Evolutionary conservation across 139 green algal genomes (phyloP).

Genomic region (Limnomonas spitsbergensis): DNA sequence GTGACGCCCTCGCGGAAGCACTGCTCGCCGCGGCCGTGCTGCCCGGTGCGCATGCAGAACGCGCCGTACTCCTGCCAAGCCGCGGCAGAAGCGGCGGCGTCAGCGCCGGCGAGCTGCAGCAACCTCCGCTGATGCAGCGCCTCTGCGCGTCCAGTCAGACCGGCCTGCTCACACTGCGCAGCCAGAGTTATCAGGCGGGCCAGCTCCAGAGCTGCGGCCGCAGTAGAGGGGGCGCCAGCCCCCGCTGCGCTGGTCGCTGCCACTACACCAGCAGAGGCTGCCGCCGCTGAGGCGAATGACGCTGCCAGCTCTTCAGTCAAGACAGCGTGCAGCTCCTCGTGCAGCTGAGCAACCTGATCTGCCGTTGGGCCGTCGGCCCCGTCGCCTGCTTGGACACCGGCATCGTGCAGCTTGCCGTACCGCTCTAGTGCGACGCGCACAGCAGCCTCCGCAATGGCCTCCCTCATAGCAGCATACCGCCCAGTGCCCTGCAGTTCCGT

Average conservation of each 20-base stretch:
- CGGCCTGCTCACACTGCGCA: conserved; percentile 31
- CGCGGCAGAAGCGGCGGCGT: neutral
- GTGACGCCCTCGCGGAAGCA: conserved; percentile 26
- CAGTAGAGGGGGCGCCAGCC: neutral
- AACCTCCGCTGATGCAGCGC: conserved; percentile 25
- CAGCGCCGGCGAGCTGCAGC: neutral
- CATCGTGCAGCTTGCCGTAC: neutral
- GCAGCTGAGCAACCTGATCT: conserved; percentile 19
- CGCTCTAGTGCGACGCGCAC: neutral
- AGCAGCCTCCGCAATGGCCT: neutral
- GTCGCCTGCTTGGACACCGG: neutral
- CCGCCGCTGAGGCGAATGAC: neutral
- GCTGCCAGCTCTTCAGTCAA: conserved; percentile 21
- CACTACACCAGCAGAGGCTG: no score
- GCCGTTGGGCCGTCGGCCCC: neutral
- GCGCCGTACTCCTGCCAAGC: conserved; percentile 38
- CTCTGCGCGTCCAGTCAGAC: conserved; percentile 9
- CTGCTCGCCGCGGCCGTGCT: conserved; percentile 32
- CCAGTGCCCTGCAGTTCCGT: neutral
- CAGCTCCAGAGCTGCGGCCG: conserved; percentile 3
- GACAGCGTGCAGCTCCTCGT: conserved; percentile 40
- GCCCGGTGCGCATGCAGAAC: conserved; percentile 26
- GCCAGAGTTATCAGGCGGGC: conserved; percentile 20
- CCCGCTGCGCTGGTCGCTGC: neutral
- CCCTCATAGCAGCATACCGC: neutral